phyloP scores from a whole-genome alignment of 306 rosid genomes.

The Canavalia ensiformis region DNA sequence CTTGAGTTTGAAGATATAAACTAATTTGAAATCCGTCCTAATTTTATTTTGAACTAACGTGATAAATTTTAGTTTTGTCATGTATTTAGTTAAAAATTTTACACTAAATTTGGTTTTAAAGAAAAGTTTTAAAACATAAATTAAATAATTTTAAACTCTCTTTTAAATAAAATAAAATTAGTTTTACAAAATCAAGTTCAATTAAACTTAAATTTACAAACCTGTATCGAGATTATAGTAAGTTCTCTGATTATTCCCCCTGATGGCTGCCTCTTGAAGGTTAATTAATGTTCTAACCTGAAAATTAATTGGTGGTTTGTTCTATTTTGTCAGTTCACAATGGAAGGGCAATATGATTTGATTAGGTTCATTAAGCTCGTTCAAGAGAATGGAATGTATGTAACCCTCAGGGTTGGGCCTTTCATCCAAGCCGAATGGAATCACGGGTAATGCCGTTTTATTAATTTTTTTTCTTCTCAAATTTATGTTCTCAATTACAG shows the following conservation, averaged over 20 bases:
- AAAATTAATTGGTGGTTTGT: slow-evolving; percentile 24
- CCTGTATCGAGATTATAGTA: too few relatives aligned
- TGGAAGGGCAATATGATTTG: slow-evolving; percentile 68
- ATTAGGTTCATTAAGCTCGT: slow-evolving; percentile 69
- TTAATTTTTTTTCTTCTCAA: slow-evolving; percentile 32
- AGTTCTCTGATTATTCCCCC: not conserved
- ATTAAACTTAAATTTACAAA: too few relatives aligned
- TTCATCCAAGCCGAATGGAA: slow-evolving; percentile 99
- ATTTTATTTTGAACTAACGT: too few relatives aligned
- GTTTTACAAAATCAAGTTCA: too few relatives aligned
- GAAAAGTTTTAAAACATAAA: too few relatives aligned
- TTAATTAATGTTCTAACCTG: not conserved
- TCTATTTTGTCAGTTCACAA: slow-evolving; percentile 55
- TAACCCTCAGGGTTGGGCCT: slow-evolving; percentile 90
- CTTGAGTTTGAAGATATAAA: too few relatives aligned
- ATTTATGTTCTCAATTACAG: not conserved
- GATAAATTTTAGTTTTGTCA: too few relatives aligned
- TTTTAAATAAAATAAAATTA: too few relatives aligned
- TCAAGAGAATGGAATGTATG: slow-evolving; percentile 69
- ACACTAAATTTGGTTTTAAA: too few relatives aligned
- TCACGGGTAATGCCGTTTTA: slow-evolving; percentile 69
- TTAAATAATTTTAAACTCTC: too few relatives aligned
- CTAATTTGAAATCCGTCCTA: too few relatives aligned
- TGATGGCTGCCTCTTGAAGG: not conserved
- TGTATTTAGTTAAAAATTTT: too few relatives aligned